Percentiles rank a stretch among this genome's conserved stretches.
phyloP scores from a whole-genome alignment of 805 yeast species.

The Nakazawaea ernobii region DNA sequence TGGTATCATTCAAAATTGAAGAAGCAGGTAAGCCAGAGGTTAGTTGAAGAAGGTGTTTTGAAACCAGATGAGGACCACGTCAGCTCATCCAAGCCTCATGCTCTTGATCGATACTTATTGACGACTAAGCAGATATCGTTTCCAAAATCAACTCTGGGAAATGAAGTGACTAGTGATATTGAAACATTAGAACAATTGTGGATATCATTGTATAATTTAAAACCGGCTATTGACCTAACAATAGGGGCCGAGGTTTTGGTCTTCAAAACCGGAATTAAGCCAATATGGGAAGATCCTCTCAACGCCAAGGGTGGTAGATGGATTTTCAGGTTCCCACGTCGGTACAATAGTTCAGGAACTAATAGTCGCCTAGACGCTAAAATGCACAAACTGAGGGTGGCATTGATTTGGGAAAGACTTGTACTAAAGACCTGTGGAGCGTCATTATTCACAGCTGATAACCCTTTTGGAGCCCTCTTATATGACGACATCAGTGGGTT shows the following conservation, averaged over 20 bases:
- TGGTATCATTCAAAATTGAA: slow-evolving; percentile 40
- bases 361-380: slow-evolving; percentile 13
- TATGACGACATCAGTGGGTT: slow-evolving; percentile 53
- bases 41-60: slow-evolving; percentile 6
- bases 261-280: slow-evolving; percentile 54
- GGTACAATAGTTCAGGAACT: slow-evolving; percentile 14
- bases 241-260: slow-evolving; percentile 49
- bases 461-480: slow-evolving; percentile 31
- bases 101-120: slow-evolving; percentile 39
- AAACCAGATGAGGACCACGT: not conserved
- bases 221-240: slow-evolving; percentile 31
- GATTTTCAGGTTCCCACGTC: slow-evolving; percentile 45
- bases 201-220: slow-evolving; percentile 35
- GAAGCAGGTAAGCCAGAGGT: slow-evolving; percentile 13
- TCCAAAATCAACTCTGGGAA: slow-evolving; percentile 21
- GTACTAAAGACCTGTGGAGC: slow-evolving; percentile 48
- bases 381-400: slow-evolving; percentile 19
- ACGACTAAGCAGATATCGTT: slow-evolving; percentile 39
- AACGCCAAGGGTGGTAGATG: slow-evolving; percentile 60
- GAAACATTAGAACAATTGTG: slow-evolving; percentile 51
- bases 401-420: slow-evolving; percentile 50
- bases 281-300: slow-evolving; percentile 64
- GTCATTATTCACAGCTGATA: slow-evolving; percentile 36
- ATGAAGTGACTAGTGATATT: slow-evolving; percentile 21
- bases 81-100: slow-evolving; percentile 12